phyloP scores from a whole-genome alignment of 768 basidiomycete species.

The Gymnopilus dilepis region DNA sequence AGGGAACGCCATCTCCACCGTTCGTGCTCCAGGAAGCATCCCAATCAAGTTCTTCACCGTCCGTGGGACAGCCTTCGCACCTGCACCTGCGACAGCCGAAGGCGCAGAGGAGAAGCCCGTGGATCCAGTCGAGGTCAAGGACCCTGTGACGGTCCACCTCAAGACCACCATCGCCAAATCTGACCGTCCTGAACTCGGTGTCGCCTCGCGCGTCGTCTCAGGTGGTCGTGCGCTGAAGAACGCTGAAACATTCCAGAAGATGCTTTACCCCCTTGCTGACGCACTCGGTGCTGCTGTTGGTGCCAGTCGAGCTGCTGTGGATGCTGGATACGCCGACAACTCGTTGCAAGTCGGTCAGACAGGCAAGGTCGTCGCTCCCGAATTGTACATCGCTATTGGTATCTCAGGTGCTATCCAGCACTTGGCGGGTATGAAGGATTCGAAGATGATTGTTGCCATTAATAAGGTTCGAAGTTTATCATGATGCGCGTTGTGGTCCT shows the following conservation, averaged over 20 bases:
- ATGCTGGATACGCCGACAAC: conserved; percentile 98
- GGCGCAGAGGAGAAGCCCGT: conserved; percentile 63
- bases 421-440: conserved; percentile 99
- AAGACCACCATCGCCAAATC: conserved; percentile 84
- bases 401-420: conserved; percentile 99
- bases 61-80: conserved; percentile 87
- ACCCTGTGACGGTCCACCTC: conserved; percentile 66
- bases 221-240: conserved; percentile 96
- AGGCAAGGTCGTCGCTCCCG: conserved; percentile 97
- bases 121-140: conserved; percentile 64
- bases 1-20: conserved; percentile 94
- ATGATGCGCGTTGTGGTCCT: background rate
- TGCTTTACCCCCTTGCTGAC: conserved; percentile 92
- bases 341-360: conserved; percentile 99
- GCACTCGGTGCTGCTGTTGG: conserved; percentile 94
- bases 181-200: conserved; percentile 89
- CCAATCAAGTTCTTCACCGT: conserved; percentile 95
- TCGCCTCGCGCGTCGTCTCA: conserved; percentile 88
- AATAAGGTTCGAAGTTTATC: conserved; percentile 74
- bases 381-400: conserved; percentile 94
- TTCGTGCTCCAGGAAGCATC: conserved; percentile 78
- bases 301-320: conserved; percentile 97
- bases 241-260: conserved; percentile 87
- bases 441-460: conserved; percentile 96
- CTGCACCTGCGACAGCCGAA: conserved; percentile 57